Percentiles rank a stretch among this genome's conserved stretches.
Evolutionary conservation across 2,329 filamentous ascomycete genomes (phyloP).

Genomic region (Aspergillus bombycis): DNA sequence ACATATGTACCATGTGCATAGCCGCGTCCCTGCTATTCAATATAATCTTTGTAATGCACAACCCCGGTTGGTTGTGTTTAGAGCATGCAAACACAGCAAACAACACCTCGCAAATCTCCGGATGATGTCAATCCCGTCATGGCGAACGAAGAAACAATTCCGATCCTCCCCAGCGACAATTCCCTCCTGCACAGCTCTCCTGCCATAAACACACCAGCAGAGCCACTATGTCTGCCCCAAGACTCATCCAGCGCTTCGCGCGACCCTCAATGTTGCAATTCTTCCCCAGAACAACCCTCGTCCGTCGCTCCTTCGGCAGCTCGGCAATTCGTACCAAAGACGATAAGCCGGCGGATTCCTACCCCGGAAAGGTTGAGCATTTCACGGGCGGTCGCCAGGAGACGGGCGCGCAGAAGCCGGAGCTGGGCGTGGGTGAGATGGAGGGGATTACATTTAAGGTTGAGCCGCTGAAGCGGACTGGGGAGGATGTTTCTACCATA

Average conservation of each 20-base stretch:
- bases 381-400: constrained; percentile 68
- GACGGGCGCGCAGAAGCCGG: constrained; percentile 57
- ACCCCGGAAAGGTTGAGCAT: constrained; percentile 64
- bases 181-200: constrained; percentile 3
- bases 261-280: constrained; percentile 38
- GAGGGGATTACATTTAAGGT: constrained; percentile 84
- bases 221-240: constrained; percentile 50
- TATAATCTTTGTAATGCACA: constrained; percentile 12
- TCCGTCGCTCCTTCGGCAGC: constrained; percentile 35
- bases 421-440: constrained; percentile 83
- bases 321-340: constrained; percentile 36
- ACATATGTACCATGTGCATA: not conserved
- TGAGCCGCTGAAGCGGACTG: constrained; percentile 81
- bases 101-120: constrained; percentile 26
- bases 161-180: constrained; percentile 6
- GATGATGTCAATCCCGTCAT: constrained; percentile 44
- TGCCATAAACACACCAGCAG: not conserved
- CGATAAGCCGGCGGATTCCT: constrained; percentile 62
- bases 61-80: constrained; percentile 16
- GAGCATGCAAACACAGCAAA: constrained; percentile 42
- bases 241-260: constrained; percentile 49
- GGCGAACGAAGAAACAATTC: constrained; percentile 10
- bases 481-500: constrained; percentile 84
- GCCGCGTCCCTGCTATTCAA: not conserved
- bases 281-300: constrained; percentile 29